These are phyloP conservation scores for Hapsidospora chrysogenum DNA, from an alignment of 495 filamentous ascomycete species.

Conservation along the genomic window DNA sequence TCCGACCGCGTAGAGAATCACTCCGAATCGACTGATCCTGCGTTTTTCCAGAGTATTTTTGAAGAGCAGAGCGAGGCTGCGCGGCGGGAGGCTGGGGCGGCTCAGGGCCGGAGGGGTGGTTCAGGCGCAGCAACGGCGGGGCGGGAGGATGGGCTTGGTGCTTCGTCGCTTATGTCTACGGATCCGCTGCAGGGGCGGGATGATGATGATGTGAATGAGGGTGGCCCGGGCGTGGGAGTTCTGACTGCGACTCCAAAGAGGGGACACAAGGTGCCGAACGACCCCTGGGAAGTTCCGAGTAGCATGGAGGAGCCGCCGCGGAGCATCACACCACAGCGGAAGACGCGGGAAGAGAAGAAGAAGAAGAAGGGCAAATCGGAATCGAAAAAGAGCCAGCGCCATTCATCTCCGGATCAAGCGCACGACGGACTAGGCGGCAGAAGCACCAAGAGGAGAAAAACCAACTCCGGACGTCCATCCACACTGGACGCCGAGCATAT, in stretches of 20 bases:
- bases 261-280: not conserved
- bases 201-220: not conserved
- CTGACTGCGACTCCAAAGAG: not conserved
- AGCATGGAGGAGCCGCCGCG: not conserved
- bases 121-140: not conserved
- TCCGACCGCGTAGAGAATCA: not conserved
- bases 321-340: no score
- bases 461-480: not conserved
- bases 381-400: no score
- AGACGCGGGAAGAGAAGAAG: not conserved
- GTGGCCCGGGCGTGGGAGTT: not conserved
- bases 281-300: conserved; percentile 2
- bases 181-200: not conserved
- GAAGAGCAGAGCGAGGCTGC: conserved; percentile 2
- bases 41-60: not conserved
- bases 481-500: not conserved
- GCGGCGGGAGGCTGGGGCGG: not conserved
- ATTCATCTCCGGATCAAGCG: no score
- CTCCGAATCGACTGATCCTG: not conserved
- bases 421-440: no score
- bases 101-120: not conserved
- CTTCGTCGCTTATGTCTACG: not conserved
- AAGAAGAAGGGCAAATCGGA: no score
- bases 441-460: not conserved
- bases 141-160: not conserved